Base-by-base conservation (phyloP, 1,139 yeast genomes). In the Suhomyces wounanorum region DNA sequence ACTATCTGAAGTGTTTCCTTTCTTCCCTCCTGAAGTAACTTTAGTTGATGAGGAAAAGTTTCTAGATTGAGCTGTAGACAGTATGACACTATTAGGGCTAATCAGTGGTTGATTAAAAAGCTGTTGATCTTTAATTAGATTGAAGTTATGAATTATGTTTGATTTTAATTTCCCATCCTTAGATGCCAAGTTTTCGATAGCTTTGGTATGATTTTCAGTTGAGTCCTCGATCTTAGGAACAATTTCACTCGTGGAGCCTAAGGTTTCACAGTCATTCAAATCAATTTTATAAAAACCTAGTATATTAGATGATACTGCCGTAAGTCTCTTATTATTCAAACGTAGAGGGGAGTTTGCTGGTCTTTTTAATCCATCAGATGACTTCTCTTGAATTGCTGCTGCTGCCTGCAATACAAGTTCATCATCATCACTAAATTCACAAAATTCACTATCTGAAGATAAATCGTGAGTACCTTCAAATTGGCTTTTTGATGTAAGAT, bases 381-480 rank as follows among this genome's bases (percentile, higher is more conserved):
- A 7, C n/a, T 18, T 11, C 13, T 23, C 18, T 36, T 21, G 40
- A 21, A 9, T n/a, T 23, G 41, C 46, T 8, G 43, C 56, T 2
- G 57, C 57, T 8, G 56, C 57, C 33, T 33, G 23, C 35, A 55
- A 45, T 1, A 55, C 37, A 11, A 38, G 41, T 1, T 48, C 51
- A 33, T 55, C 58, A 30, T 55, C 58, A 36, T 55, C 58, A 28
- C 56, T 55, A 36, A 55, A 55, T 23, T 46, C 52, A 36, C 45
- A 45, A 21, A 55, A 48, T 25, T 55, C 54, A n/a, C 43, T 40
- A 14, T 36, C 40, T 4, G 37, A 41, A 16, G 17, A 33, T 16
- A 6, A 3, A 14, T 17, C 37, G 6, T 11, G 6, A 16, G 13
- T 7, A 11, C 33, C 14, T 30, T 30, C 14, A 13, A 11, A 30